Percentiles rank a stretch among this genome's conserved stretches.
These are phyloP conservation scores for Musa beccarii DNA, from an alignment of 176 grass and related monocot species.

Conservation along the genomic window DNA sequence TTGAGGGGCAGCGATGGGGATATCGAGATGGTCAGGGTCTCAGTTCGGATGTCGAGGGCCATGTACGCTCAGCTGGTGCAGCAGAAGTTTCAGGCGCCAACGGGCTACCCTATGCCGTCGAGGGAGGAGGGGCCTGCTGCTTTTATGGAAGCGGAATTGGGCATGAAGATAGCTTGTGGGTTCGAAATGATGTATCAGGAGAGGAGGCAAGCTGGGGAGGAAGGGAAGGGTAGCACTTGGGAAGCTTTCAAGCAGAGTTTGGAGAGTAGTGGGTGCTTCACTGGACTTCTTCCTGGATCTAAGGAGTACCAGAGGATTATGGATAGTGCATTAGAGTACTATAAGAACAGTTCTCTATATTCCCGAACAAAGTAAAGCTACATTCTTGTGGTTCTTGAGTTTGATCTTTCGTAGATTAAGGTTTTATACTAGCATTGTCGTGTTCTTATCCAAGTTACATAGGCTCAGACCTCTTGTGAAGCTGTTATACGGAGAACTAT, in stretches of 20 bases:
- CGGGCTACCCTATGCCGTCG: constrained; percentile 62
- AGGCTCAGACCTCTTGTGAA: too few species aligned
- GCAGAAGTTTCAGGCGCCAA: constrained; percentile 85
- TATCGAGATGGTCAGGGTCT: constrained; percentile 62
- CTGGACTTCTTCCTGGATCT: constrained; percentile 72
- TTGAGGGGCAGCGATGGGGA: constrained; percentile 41
- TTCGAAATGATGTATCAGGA: constrained; percentile 99
- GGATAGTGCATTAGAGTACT: constrained; percentile 64
- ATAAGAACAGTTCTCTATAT: constrained; percentile 66
- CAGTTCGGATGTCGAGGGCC: constrained; percentile 56
- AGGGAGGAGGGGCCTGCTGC: constrained; percentile 49
- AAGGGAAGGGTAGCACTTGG: constrained; percentile 79
- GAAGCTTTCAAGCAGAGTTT: constrained; percentile 69
- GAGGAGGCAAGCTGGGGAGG: constrained; percentile 38
- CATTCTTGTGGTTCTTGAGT: not conserved
- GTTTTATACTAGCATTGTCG: too few species aligned
- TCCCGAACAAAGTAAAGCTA: constrained; percentile 42
- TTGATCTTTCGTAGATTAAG: not conserved
- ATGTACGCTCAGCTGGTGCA: constrained; percentile 93
- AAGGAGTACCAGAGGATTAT: constrained; percentile 71
- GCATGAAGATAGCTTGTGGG: constrained; percentile 86
- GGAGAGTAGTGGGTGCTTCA: constrained; percentile 66
- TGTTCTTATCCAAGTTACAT: too few species aligned
- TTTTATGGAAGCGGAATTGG: constrained; percentile 74
- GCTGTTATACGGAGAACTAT: not conserved